Evolutionary conservation across 2,329 filamentous ascomycete genomes (phyloP).

Genomic region (Bipolaris victoriae): DNA sequence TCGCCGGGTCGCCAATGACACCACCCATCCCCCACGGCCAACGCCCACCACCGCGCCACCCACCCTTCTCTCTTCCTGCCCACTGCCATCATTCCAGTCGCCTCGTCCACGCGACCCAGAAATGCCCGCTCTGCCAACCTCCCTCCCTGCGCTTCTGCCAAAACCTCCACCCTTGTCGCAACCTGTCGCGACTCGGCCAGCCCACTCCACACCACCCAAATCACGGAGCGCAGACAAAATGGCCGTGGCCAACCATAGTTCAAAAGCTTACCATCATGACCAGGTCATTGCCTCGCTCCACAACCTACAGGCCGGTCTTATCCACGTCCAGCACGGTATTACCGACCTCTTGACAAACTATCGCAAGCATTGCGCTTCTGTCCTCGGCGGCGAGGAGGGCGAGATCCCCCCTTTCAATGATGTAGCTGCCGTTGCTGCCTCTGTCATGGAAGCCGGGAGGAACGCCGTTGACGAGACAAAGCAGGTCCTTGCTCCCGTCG

Average conservation of each 20-base stretch:
- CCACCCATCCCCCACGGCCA: constrained; percentile 7
- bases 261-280: constrained; percentile 16
- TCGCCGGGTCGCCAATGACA: constrained; percentile 17
- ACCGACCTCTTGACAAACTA: constrained; percentile 82
- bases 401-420: constrained; percentile 50
- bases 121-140: constrained; percentile 11
- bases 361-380: constrained; percentile 83
- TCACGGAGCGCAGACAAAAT: constrained; percentile 7
- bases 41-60: constrained; percentile 13
- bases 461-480: constrained; percentile 30
- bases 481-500: constrained; percentile 24
- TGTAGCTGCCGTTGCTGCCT: constrained; percentile 40
- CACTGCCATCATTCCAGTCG: constrained; percentile 22
- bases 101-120: constrained; percentile 33
- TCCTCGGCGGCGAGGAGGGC: constrained; percentile 60
- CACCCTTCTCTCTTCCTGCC: constrained; percentile 1
- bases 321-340: constrained; percentile 61
- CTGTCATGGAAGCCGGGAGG: constrained; percentile 37
- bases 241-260: neutral
- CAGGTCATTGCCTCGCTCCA: constrained; percentile 80
- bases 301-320: constrained; percentile 69
- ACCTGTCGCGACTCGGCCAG: constrained; percentile 7
- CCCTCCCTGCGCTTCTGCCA: constrained; percentile 14
- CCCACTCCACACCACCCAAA: constrained; percentile 24
- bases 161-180: neutral